Evolutionary conservation across 139 green algal species (phyloP), one percentile per base, ranked within the genome.

Genomic region (Chlamydomonas sp.): DNA sequence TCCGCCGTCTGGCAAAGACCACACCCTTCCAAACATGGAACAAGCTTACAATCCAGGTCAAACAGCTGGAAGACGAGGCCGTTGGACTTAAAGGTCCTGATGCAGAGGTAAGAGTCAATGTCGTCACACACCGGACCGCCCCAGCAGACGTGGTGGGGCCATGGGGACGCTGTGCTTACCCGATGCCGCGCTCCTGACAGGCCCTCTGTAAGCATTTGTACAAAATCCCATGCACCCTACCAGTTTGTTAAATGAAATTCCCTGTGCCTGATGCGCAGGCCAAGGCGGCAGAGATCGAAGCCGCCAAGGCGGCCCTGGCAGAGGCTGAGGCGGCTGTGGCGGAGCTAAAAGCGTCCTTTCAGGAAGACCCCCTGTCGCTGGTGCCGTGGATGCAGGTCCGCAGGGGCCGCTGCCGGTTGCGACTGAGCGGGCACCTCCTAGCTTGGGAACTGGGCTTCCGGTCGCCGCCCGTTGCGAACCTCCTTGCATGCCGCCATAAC

Each of bases 301-400:
- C 69, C 15, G 49, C 84, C 9, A 82, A 90, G 60, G 73, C 75
- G 31, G 57, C 84, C 15, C 62, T 95, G 5, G 72, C 84, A 10
- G 90, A 93, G 3, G 82, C 78, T 6, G 90, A 93, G 78, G 82
- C 84, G 60, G 78, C 79, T 15, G 15, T 93, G 16, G 74, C 67
- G 63, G 92, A 93, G 72, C 77, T 94, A 60, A 91, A 93, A 64
- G 87, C 80, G 4, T 93, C 92, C 0, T 94, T 93, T 74, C 63
- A 77, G 14, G 88, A 90, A 76, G 92, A 95, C 84, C 89, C 91
- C 0, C 77, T 93, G 59, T 90, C 87, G 12, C 88, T 95, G 57
- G 86, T 92, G 78, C 88, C 89, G 0, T 95, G 92, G 92, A 93
- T 95, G 91, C 82, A 88, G 71, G 81, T 86, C 20, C 67, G 10